Evolutionary conservation across 805 yeast genomes (phyloP), one percentile per base, ranked within the genome.

Genomic region (Yamadazyma tumulicola): DNA sequence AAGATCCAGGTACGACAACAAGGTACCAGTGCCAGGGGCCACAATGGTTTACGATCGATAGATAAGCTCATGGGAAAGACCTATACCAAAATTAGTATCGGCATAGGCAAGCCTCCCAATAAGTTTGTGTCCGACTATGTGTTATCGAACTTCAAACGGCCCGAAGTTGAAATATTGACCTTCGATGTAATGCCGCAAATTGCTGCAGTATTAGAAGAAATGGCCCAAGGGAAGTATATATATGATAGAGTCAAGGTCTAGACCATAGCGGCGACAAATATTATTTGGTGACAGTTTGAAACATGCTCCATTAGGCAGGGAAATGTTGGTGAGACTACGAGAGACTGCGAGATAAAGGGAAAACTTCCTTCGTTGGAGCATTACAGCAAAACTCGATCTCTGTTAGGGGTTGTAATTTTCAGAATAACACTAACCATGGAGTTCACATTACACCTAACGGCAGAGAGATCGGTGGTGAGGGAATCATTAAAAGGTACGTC

Each of bases 1-100:
- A 73, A 75, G 34, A 63, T 79, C 14, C 82, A 82, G 47, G 53
- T 82, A 1, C 66, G 91, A 30, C 64, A 61, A 12, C 79, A 77
- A 10, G 73, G 76, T 1, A 67, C 81, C 0, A 74, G 85, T 27
- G 69, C 79, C 11, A 65, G 93, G 29, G 96, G 96, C 0, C 97
- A 89, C 49, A 87, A 86, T 51, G 97, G 96, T 0, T 64, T 89
- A 18, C 71, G 72, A 41, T 75, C 82, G 26, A 70, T 89, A 3
- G 72, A 70, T 28, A 44, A 54, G 5, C 26, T 39, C 15, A 54
- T 72, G 23, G 80, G 81, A 0, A 64, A 67, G 22, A 67, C 64
- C 12, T 85, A 80, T 50, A 68, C 75, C n/a, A 75, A 85, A 32
- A 51, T 88, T 10, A 75, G 82, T 12, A 65, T 88, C 6, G 97